Conservation (phyloP, 2,329 filamentous ascomycete species). For the Ophiostoma triangulosporum region DNA sequence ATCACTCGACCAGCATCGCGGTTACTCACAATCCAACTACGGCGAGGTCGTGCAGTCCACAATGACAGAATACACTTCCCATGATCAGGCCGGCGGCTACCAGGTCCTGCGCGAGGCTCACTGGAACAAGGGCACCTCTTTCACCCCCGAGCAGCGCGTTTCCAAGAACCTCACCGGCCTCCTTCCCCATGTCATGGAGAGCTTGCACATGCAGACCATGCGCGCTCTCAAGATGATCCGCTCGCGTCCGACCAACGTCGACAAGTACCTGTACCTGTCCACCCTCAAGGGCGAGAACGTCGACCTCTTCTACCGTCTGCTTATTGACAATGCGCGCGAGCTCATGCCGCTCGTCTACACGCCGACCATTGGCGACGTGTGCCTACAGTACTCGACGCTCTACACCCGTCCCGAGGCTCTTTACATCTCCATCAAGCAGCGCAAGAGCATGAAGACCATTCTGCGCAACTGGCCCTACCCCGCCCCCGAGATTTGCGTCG, state of each 20-base stretch:
- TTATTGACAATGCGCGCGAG: slow-evolving; percentile 62
- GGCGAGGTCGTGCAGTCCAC: slow-evolving; percentile 40
- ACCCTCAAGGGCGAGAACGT: slow-evolving; percentile 61
- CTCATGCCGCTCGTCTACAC: slow-evolving; percentile 79
- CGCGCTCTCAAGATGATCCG: slow-evolving; percentile 64
- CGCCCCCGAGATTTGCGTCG: slow-evolving; percentile 87
- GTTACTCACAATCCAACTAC: slow-evolving; percentile 44
- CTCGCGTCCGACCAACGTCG: slow-evolving; percentile 53
- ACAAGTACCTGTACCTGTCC: slow-evolving; percentile 76
- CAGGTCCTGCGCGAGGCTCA: slow-evolving; percentile 48
- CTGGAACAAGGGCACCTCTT: slow-evolving; percentile 55
- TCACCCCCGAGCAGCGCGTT: slow-evolving; percentile 49
- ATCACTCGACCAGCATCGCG: slow-evolving; percentile 44
- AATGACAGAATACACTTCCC: slow-evolving; percentile 38
- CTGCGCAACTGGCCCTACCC: slow-evolving; percentile 85
- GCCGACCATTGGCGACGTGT: slow-evolving; percentile 88
- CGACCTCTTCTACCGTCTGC: slow-evolving; percentile 70
- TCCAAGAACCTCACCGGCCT: slow-evolving; percentile 53
- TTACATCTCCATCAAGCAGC: slow-evolving; percentile 92
- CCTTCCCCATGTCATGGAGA: slow-evolving; percentile 50
- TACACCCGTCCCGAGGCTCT: slow-evolving; percentile 91
- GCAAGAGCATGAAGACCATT: slow-evolving; percentile 77
- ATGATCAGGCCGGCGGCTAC: slow-evolving; percentile 41
- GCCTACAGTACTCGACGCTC: slow-evolving; percentile 87
- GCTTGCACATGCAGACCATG: slow-evolving; percentile 44